Base-by-base conservation (phyloP, 257 asterid species). In the Solanum appendiculatum region DNA sequence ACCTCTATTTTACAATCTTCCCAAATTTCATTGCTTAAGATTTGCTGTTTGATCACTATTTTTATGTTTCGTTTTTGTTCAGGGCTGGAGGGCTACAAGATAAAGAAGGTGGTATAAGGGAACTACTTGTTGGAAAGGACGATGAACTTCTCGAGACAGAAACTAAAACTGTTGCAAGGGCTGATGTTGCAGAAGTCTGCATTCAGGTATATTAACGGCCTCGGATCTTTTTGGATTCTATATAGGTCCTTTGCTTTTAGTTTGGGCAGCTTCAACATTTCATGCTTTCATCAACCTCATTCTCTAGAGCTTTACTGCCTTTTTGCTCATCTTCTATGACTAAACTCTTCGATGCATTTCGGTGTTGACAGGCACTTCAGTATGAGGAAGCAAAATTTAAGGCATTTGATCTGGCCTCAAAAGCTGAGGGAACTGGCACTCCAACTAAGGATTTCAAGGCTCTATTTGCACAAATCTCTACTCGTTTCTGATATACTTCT, bases 61-160 rank as follows among this genome's bases (percentile, higher is more conserved):
- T 72, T 58, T 54, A 51, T 74, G 40, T 33, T 40, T 27, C 15
- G 36, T 87, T 83, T 66, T 91, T 88, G 64, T 69, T 18, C 88
- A 97, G 99, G 90, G 98, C 99, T 82, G 99, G 98, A 85, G 98
- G 99, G 9, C 89, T 97, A 94, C 98, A 91, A 92, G 99, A 97
- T 84, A 95, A 90, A 91, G 99, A 95, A 42, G 99, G 98, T 14
- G 99, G 99, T 20, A 39, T 93, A 16, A 86, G 99, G 88, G 98
- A 97, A 90, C 91, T 97, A 82, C 88, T 94, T 40, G 92, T 97
- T 7, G 98, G 99, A 21, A 95, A 94, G 89, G 98, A 97, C 4
- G 99, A 97, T 37, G 99, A 94, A 86, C 98, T 97, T 86, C 98
- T 95, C 66, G 78, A 93, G 91, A 94, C 98, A 80, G 99, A 95